Evolutionary conservation across 2,329 filamentous ascomycete genomes (phyloP), one percentile per base, ranked within the genome.

Genomic region (Penicillium sp.): DNA sequence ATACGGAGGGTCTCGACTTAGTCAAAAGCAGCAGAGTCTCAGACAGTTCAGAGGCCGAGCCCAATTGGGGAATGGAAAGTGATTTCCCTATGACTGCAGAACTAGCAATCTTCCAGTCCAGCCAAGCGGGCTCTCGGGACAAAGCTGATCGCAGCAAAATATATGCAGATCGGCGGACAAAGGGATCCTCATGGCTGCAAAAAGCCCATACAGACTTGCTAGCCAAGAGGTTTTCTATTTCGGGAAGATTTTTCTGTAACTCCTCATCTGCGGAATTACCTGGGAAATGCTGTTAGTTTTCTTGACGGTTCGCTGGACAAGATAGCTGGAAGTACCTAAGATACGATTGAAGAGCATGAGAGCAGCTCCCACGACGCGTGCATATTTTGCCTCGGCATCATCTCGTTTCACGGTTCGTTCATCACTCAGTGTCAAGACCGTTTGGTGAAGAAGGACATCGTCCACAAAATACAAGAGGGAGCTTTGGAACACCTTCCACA

Each of bases 381-480:
- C 83, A 73, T 95, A 94, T 64, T 96, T 96, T 16, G 88, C 83
- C 60, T 91, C 83, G 4, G 90, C 86, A 68, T 99, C 94, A 61
- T 97, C 93, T 8, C 83, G 75, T 53, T 85, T 94, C 3, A 91
- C 89, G 0, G 85, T 90, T 23, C 93, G 83, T 72, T 95, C 89
- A 68, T 99, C 94, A 67, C 92, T 97, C 33, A 99, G 77, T 0
- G 90, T 95, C 33, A 87, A 81, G 2, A 86, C 73, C 0, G 88
- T 93, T 71, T 99, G 94, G 49, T 86, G 83, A 43, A 84, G 74
- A 39, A 94, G 82, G 5, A 90, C 90, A 65, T 90, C 85, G 51
- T 82, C 83, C 52, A 90, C 90, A 71, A 90, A 96, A 45, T 91
- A 85, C 52, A 97, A 76, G 39, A 96, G 90, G 28, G 88, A 83